Evolutionary conservation across 257 asterid species (phyloP), one percentile per base, ranked within the genome.

Genomic region (Vinca minor): DNA sequence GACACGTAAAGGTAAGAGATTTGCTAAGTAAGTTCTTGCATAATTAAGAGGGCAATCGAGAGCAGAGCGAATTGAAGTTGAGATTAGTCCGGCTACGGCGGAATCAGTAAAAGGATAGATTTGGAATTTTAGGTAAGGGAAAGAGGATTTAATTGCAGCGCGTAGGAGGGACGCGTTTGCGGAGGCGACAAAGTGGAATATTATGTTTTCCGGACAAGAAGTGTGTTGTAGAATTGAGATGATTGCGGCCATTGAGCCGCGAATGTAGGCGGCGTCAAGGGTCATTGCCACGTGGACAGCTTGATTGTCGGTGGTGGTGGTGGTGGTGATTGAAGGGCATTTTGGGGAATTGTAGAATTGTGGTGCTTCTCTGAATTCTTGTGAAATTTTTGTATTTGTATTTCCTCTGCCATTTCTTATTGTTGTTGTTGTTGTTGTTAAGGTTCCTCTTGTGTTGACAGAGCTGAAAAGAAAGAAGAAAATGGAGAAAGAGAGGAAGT

Each of bases 41-140:
- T 92, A 91, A 80, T 91, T 91, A 21, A 91, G 85, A 0, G 98
- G 92, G 64, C 96, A 87, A 70, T 91, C 98, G 2, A 92, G 86
- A 45, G 98, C 98, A 7, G 96, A 87, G 13, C 96, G 94, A 76
- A 92, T 92, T 31, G 98, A 92, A 32, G 98, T 88, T 35, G 96
- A 92, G 71, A 92, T 92, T 0, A 92, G 72, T 0, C 95, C 82
- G 3, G 95, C 81, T 26, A 92, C 91, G 2, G 73, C 66, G 0
- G 89, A 44, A 73, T 81, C 91, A 0, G 66, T 86, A 53, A 92
- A 88, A 20, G 31, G 65, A 77, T 88, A 85, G 69, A 89, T 73
- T 54, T 63, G 26, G 81, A 86, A 91, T 13, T 56, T 72, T 13
- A 91, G 84, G 79, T 88, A 88, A 0, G 96, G 98, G 56, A 91